phyloP scores from a whole-genome alignment of 2,329 filamentous ascomycete species.

The Trichoderma semiorbis region DNA sequence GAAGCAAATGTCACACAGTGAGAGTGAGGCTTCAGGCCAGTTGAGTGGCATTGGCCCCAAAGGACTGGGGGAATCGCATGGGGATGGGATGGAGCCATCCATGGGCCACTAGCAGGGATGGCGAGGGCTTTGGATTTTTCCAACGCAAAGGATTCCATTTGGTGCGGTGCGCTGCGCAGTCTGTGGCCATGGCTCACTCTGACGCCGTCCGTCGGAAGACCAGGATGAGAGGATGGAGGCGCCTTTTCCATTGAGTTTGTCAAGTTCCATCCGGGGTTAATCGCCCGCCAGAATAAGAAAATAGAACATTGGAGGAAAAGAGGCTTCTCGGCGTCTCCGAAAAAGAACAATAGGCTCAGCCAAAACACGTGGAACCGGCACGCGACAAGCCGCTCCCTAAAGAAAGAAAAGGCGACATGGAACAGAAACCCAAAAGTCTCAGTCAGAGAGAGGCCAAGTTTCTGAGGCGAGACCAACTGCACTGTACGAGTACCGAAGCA shows the following conservation, averaged over 20 bases:
- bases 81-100: background rate
- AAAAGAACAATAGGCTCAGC: background rate
- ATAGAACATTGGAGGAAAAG: background rate
- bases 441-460: background rate
- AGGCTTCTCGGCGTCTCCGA: constrained; percentile 12
- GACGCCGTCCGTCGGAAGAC: background rate
- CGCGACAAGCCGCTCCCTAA: background rate
- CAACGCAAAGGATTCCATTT: background rate
- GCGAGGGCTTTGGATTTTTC: background rate
- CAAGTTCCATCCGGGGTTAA: background rate
- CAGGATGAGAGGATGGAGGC: background rate
- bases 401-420: background rate
- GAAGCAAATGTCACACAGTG: background rate
- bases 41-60: background rate
- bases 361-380: constrained; percentile 7
- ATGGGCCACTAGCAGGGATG: constrained; percentile 12
- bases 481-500: background rate
- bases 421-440: background rate
- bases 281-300: background rate
- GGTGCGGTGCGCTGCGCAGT: background rate
- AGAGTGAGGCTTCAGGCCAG: background rate
- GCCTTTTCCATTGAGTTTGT: background rate
- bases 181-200: background rate
- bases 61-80: background rate
- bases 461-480: background rate